Evolutionary conservation across 2,329 filamentous ascomycete genomes (phyloP).

Genomic region (Ustulina deusta): DNA sequence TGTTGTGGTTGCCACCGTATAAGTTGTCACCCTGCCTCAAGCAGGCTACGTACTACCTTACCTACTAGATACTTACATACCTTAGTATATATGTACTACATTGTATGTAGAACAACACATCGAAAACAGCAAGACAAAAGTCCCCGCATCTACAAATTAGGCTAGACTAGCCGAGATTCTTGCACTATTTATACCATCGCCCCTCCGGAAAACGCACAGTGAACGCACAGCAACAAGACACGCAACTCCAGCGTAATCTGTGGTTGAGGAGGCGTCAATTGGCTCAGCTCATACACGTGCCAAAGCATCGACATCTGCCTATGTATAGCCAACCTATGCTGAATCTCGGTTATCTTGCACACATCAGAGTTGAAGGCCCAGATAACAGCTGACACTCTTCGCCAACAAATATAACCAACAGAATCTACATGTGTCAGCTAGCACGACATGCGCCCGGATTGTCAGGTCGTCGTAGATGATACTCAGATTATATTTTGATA

Average conservation of each 20-base stretch:
- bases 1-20: background rate
- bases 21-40: background rate
- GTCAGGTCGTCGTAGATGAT: conserved; percentile 30
- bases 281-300: background rate
- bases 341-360: conserved; percentile 7
- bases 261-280: conserved; percentile 6
- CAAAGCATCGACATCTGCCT: background rate
- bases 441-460: conserved; percentile 24
- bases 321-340: background rate
- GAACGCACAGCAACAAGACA: background rate
- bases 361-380: conserved; percentile 4
- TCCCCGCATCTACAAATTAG: conserved; percentile 18
- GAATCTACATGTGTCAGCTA: conserved; percentile 3
- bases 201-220: background rate
- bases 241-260: background rate
- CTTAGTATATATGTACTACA: too few relatives aligned
- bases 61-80: too few relatives aligned
- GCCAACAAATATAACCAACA: conserved; percentile 14
- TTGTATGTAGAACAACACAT: background rate
- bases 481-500: too few relatives aligned
- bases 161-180: conserved; percentile 12
- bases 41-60: conserved; percentile 7
- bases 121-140: conserved; percentile 10
- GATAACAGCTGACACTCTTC: background rate
- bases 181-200: background rate